Conservation (phyloP, 495 filamentous ascomycete species). For the Aspergillus homomorphus region DNA sequence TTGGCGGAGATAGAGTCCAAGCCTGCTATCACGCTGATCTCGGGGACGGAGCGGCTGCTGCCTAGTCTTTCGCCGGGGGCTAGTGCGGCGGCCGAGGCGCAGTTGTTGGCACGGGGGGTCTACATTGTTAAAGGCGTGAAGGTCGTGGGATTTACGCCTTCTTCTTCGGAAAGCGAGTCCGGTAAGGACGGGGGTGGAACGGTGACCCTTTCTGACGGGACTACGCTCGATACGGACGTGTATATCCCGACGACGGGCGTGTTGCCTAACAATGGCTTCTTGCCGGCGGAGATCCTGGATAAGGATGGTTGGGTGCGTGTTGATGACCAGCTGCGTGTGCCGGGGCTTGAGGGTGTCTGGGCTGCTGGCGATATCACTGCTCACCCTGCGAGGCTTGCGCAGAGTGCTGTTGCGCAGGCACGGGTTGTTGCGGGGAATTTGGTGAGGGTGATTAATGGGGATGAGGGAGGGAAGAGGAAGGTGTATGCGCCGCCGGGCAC, state of each 20-base stretch:
- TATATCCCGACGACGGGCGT: conserved; percentile 63
- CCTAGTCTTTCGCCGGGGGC: conserved; percentile 27
- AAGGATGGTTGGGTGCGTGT: conserved; percentile 51
- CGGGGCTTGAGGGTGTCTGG: conserved; percentile 26
- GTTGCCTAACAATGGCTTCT: conserved; percentile 58
- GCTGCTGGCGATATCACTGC: conserved; percentile 42
- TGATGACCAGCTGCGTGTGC: conserved; percentile 52
- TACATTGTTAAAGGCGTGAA: conserved; percentile 13
- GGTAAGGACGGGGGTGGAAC: conserved; percentile 18
- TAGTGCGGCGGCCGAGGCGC: conserved; percentile 25
- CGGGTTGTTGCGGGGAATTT: conserved; percentile 32
- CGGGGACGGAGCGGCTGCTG: conserved; percentile 33
- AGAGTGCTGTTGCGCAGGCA: conserved; percentile 30
- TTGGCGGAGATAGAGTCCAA: conserved; percentile 48
- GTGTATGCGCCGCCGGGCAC: conserved; percentile 25
- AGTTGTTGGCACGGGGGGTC: conserved; percentile 26
- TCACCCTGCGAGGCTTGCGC: conserved; percentile 27
- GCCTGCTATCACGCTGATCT: conserved; percentile 44
- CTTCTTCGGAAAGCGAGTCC: too few relatives aligned
- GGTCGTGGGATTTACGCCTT: conserved; percentile 18
- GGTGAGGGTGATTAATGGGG: conserved; percentile 25
- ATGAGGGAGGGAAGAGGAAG: conserved; percentile 21
- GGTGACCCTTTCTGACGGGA: conserved; percentile 42
- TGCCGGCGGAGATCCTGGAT: conserved; percentile 50
- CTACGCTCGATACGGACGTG: conserved; percentile 48